Evolutionary conservation across 768 basidiomycete genomes (phyloP), one percentile per base, ranked within the genome.

Genomic region (Lentinula guzmanii): DNA sequence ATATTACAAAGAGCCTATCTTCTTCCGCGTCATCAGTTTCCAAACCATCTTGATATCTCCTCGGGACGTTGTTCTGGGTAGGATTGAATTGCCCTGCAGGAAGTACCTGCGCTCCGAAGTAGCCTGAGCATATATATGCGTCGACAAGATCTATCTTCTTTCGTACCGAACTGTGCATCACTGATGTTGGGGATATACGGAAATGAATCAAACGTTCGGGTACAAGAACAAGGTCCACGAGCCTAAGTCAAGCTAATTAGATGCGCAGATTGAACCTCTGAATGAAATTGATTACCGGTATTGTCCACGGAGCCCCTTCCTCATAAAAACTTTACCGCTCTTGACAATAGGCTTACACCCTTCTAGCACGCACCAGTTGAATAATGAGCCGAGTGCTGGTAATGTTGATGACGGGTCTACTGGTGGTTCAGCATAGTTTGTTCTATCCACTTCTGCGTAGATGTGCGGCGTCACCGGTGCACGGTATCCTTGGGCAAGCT

Each of bases 11-110:
- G 13, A 95, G 75, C 65, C 85, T 89, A 70, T 98, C 95, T 70
- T 95, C 93, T 54, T 91, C 90, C 8, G 83, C 80, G 66, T 98
- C 95, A 64, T 92, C 83, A 10, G 87, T 86, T 73, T 96, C 91
- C 10, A 98, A 77, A 1, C 95, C 95, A 68, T 98, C 96, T 60
- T 86, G 81, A 70, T 97, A 98, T 51, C 91, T 85, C 9, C 92
- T 84, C 1, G 92, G 84, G 35, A 81, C 73, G 8, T 77, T 71
- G 1, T 75, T 73, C 15, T 72, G 74, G 66, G 84, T 79, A 4
- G 86, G 82, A 50, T 75, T 74, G 69, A 84, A 88, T 69, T 91
- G 83, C n/a, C 83, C 83, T 53, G 76, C 73, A 5, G 86, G 86
- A 37, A 91, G 78, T 15, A 82, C 78, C 65, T 83, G 80, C 18